Evolutionary conservation across 2,329 filamentous ascomycete species (phyloP).

Genomic region (Botryosphaeria dothidea): DNA sequence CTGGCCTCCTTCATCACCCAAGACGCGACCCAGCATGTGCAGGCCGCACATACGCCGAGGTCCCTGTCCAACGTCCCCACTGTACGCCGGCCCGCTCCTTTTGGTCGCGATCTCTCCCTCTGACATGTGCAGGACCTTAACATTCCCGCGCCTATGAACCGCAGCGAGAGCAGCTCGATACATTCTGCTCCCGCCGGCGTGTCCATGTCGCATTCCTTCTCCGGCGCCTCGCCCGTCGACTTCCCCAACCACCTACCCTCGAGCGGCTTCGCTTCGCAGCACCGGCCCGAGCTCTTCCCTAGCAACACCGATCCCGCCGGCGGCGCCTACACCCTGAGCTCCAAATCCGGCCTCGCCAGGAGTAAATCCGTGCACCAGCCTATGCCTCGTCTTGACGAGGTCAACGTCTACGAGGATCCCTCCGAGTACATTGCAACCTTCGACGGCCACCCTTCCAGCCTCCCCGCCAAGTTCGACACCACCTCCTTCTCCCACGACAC

Average conservation of each 20-base stretch:
- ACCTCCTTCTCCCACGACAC: slow-evolving; percentile 22
- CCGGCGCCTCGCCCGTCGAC: slow-evolving; percentile 24
- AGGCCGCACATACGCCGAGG: slow-evolving; percentile 34
- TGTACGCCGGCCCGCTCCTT: slow-evolving; percentile 32
- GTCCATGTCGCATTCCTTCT: slow-evolving; percentile 31
- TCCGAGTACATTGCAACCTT: slow-evolving; percentile 38
- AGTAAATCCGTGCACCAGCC: slow-evolving; percentile 28
- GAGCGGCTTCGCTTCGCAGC: neutral
- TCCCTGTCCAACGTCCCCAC: slow-evolving; percentile 33
- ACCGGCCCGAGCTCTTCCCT: slow-evolving; percentile 7
- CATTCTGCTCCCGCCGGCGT: slow-evolving; percentile 34
- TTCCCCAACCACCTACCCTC: slow-evolving; percentile 18
- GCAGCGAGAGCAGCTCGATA: slow-evolving; percentile 23
- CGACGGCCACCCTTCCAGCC: slow-evolving; percentile 23
- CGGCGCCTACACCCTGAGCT: slow-evolving; percentile 36
- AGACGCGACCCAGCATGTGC: slow-evolving; percentile 26
- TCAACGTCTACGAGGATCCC: slow-evolving; percentile 37
- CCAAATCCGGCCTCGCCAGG: slow-evolving; percentile 26
- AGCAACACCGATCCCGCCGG: slow-evolving; percentile 17
- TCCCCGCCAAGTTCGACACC: slow-evolving; percentile 18
- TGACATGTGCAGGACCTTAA: slow-evolving; percentile 32
- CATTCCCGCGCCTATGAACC: slow-evolving; percentile 31
- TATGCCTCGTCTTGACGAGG: slow-evolving; percentile 27
- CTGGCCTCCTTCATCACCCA: slow-evolving; percentile 25
- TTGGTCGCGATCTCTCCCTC: slow-evolving; percentile 30